A percentile compares a stretch with the other conserved stretches of the same genome.
phyloP scores from a whole-genome alignment of 495 filamentous ascomycete species.

The Aspergillus steynii region DNA sequence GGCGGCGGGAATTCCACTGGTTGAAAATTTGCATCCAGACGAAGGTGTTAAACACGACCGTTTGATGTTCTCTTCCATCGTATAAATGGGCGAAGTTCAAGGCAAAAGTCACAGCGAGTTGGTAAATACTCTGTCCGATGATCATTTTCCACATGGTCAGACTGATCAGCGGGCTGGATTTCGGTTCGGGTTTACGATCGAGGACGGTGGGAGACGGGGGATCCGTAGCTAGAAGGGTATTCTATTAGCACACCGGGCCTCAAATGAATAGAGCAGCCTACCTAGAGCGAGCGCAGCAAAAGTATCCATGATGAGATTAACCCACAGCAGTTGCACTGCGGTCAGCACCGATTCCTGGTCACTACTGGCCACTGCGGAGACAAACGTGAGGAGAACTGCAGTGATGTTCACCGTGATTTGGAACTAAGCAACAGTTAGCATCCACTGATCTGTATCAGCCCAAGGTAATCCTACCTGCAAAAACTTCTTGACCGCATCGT shows the following conservation, averaged over 20 bases:
- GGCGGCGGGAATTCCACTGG: constrained; percentile 76
- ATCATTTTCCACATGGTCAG: constrained; percentile 95
- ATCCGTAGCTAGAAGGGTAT: constrained; percentile 61
- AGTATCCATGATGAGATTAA: constrained; percentile 95
- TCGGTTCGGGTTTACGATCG: constrained; percentile 72
- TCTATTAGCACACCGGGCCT: not conserved
- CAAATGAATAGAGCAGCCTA: not conserved
- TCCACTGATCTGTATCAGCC: not conserved
- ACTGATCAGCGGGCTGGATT: constrained; percentile 74
- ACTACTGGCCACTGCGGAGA: constrained; percentile 69
- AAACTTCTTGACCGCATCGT: constrained; percentile 90
- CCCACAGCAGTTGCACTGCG: constrained; percentile 86
- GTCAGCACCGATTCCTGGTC: constrained; percentile 74
- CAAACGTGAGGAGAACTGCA: constrained; percentile 79
- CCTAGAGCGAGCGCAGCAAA: constrained; percentile 83
- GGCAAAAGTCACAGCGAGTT: constrained; percentile 75
- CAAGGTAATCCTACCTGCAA: constrained; percentile 49
- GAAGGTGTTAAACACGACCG: constrained; percentile 87
- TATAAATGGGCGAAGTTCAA: constrained; percentile 76
- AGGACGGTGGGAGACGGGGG: constrained; percentile 70
- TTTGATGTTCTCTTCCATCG: constrained; percentile 47
- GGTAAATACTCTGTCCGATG: constrained; percentile 79
- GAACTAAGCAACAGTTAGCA: constrained; percentile 54
- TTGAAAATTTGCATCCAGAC: constrained; percentile 98
- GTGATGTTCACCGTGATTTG: constrained; percentile 93